Conservation (phyloP, 2,329 filamentous ascomycete species). For the Talaromyces albobiverticillius region DNA sequence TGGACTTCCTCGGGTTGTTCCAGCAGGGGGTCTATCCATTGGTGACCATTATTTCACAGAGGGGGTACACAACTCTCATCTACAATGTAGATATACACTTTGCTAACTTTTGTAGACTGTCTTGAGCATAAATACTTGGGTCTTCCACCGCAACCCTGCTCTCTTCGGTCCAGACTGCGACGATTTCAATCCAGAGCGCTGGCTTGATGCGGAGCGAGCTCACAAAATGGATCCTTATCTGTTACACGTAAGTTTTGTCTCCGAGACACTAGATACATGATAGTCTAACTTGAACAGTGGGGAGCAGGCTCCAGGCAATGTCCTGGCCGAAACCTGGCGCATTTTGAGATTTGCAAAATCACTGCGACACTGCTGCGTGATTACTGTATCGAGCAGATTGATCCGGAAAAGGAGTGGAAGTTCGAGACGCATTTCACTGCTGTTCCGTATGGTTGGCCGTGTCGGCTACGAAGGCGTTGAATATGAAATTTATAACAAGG, state of each 20-base stretch:
- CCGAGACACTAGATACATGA: background rate
- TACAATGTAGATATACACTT: no score
- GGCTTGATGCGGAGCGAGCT: slow-evolving; percentile 16
- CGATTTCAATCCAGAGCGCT: slow-evolving; percentile 24
- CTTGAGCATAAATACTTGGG: slow-evolving; percentile 34
- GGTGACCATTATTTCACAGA: slow-evolving; percentile 25
- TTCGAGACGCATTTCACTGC: slow-evolving; percentile 29
- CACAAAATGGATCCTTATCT: slow-evolving; percentile 12
- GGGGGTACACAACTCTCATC: slow-evolving; percentile 19
- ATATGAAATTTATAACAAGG: no score
- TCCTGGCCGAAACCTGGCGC: slow-evolving; percentile 34
- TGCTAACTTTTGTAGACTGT: slow-evolving; percentile 15
- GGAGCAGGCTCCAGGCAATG: slow-evolving; percentile 37
- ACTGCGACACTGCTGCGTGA: slow-evolving; percentile 30
- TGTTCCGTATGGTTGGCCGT: slow-evolving; percentile 28
- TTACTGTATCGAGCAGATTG: slow-evolving; percentile 29
- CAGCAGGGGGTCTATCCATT: slow-evolving; percentile 30
- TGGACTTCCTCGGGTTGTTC: slow-evolving; percentile 29
- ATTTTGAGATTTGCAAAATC: slow-evolving; percentile 36
- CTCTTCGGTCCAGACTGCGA: slow-evolving; percentile 24
- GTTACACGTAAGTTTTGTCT: slow-evolving; percentile 18
- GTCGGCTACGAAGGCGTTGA: no score
- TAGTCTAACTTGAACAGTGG: slow-evolving; percentile 21
- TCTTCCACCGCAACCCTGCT: slow-evolving; percentile 19
- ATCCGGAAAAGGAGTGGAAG: slow-evolving; percentile 18